Base-by-base conservation (phyloP, 1,139 yeast species). In the Diutina ranongensis region DNA sequence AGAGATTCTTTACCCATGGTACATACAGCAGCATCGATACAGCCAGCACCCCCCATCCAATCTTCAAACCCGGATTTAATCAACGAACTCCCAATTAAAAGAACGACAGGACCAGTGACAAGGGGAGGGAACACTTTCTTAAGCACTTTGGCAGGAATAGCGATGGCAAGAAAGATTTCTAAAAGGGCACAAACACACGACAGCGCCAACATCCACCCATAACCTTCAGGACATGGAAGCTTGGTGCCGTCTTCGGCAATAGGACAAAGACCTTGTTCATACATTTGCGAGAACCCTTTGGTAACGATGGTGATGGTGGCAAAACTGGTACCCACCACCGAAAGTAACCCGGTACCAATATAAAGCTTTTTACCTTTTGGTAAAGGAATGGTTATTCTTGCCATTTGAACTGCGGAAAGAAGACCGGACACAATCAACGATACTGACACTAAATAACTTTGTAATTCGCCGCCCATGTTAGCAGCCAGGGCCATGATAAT, bases 241-340 rank as follows among this genome's bases (percentile, higher is more conserved):
- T 40, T 40, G 34, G 34, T 28, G 21, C 44, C 44, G 7, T 40
- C 45, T 35, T 35, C 40, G 3, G 35, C 35, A 18, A 18, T 40
- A 8, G 32, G 32, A 40, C 44, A 40, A 7, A 28, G n/a, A 7
- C 44, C 44, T 25, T 40, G 32, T 10, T 25, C 32, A 18, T 40
- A 40, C 34, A 40, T 18, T 18, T 40, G 44, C n/a, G 44, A 18
- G 16, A 40, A 40, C 34, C 34, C 44, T 19, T 25, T 27, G 21
- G 34, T 40, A 4, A 40, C 44, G 22, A 22, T 40, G 22, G 44
- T 40, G 34, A 40, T 40, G 44, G 44, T 40, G 12, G 32, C 22
- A 18, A 40, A 40, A 40, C 34, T 27, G n/a, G 44, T 40, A 19
- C 44, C 44, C 19, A 40, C 44, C 21, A 40, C 44, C 4, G 44